Base-by-base conservation (phyloP, 345 rosid genomes). In the Kernera saxatilis region DNA sequence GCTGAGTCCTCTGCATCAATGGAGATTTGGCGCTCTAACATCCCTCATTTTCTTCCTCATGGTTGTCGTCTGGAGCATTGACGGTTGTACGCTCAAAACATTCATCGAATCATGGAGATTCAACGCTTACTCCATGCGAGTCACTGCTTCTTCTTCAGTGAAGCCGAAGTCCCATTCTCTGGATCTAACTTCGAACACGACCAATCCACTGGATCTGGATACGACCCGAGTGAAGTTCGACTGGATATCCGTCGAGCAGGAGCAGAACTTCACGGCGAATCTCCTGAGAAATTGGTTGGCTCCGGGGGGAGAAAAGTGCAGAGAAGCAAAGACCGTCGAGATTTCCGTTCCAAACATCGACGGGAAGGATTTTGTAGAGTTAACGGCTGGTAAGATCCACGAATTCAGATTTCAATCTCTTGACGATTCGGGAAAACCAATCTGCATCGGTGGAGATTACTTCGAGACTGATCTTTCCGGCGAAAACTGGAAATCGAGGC, bases 401-500 rank as follows among this genome's bases (percentile, higher is more conserved):
- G 88, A 88, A 32, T 84, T 90, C 69, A 50, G 15, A 35, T 87
- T 93, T 46, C 84, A 79, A 36, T 86, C 93, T 0, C 62, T 83
- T 66, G 93, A 86, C 57, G 94, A 68, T n/a, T 77, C 85, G 0
- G 74, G 82, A 14, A 82, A 79, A 39, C 82, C 33, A 1, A 80
- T 82, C 0, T 93, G 98, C 70, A 55, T 43, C 10, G 97, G 97
- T 2, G 98, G 98, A 2, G 98, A 93, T 73, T 88, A 87, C 78
- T 93, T 83, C 41, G 98, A 93, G 75, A 77, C 86, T 0, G 98
- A 90, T 83, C 88, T 93, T 21, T 88, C 96, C 3, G 97, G 98
- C 3, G 87, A 83, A 32, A 72, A 82, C 32, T 93, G 98, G 97
- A 93, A 88, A 71, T 90, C 96, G 1, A 66, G 93, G 77, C 98